Evolutionary conservation across 1,284 basidiomycete species (phyloP).

Genomic region (Golubevia pallescens): DNA sequence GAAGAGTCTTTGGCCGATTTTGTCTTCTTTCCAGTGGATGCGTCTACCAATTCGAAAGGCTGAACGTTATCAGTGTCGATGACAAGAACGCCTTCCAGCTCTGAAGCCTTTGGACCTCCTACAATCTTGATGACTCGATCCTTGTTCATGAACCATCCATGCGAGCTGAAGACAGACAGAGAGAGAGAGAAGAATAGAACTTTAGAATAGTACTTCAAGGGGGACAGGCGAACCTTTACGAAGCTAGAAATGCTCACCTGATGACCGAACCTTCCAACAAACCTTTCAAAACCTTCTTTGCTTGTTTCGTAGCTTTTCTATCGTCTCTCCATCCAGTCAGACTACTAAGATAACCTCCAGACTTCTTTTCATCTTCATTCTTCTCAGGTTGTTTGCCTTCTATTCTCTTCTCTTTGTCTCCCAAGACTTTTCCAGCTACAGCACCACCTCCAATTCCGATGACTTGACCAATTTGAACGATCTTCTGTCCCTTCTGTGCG

Average conservation of each 20-base stretch:
- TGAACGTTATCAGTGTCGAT: constrained; percentile 39
- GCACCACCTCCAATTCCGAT: constrained; percentile 46
- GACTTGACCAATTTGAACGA: constrained; percentile 41
- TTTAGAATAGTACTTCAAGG: not conserved
- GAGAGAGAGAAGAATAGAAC: constrained; percentile 1
- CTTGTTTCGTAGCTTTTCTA: constrained; percentile 26
- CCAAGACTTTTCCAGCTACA: constrained; percentile 8
- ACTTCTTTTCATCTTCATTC: constrained; percentile 1
- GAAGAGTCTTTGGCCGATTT: constrained; percentile 5
- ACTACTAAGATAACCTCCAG: constrained; percentile 8
- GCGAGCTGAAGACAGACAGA: constrained; percentile 21
- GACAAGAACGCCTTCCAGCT: constrained; percentile 36
- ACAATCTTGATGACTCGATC: constrained; percentile 39
- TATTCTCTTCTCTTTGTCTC: constrained; percentile 7
- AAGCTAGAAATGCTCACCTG: constrained; percentile 7
- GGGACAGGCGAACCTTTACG: no score
- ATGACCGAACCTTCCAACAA: constrained; percentile 40
- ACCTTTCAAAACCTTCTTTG: constrained; percentile 31
- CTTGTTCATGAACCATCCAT: constrained; percentile 47
- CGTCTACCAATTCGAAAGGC: constrained; percentile 32
- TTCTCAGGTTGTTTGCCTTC: not conserved
- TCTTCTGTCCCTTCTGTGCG: constrained; percentile 33
- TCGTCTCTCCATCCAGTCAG: constrained; percentile 16
- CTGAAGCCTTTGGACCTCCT: constrained; percentile 36
- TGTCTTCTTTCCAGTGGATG: constrained; percentile 29